Conservation (phyloP, 305 asterid genomes). For the Solanum aculeatissimum region DNA sequence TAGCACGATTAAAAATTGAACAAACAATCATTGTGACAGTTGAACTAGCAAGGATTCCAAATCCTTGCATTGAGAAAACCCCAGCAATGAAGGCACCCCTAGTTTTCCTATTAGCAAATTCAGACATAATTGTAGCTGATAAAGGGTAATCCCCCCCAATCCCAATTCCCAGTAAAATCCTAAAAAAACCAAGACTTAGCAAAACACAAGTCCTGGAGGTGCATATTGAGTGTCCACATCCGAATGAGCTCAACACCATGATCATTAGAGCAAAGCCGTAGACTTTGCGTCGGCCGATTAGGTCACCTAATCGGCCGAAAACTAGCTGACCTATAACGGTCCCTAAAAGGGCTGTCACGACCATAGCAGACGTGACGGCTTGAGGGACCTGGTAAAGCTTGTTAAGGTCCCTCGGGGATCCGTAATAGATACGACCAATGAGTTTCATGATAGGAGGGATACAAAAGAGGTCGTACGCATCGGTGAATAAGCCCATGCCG, state of each 20-base stretch:
- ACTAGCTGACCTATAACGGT: slow-evolving; percentile 32
- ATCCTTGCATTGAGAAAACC: slow-evolving; percentile 58
- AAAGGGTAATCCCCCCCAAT: slow-evolving; percentile 57
- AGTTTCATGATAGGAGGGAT: slow-evolving; percentile 41
- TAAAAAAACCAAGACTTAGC: slow-evolving; percentile 26
- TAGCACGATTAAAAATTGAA: slow-evolving; percentile 18
- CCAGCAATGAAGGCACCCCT: slow-evolving; percentile 51
- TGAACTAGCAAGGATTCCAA: slow-evolving; percentile 41
- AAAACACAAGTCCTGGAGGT: slow-evolving; percentile 25
- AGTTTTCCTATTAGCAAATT: slow-evolving; percentile 34
- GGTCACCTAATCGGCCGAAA: slow-evolving; percentile 40
- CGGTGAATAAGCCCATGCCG: slow-evolving; percentile 59
- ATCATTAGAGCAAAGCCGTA: slow-evolving; percentile 32
- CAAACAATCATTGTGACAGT: slow-evolving; percentile 38
- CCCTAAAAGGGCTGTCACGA: slow-evolving; percentile 28
- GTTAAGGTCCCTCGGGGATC: background rate
- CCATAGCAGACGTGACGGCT: slow-evolving; percentile 14
- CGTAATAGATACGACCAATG: slow-evolving; percentile 29
- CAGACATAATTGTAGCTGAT: slow-evolving; percentile 61
- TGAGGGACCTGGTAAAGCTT: slow-evolving; percentile 9
- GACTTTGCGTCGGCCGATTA: slow-evolving; percentile 33
- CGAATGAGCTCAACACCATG: slow-evolving; percentile 35
- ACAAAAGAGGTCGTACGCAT: slow-evolving; percentile 46
- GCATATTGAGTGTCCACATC: slow-evolving; percentile 38
- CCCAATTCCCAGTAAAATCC: slow-evolving; percentile 39